A percentile compares a stretch with the other conserved stretches of the same genome.
These are phyloP conservation scores for Trypanosoma scelopori DNA, from an alignment of 208 protist species.

Conservation along the genomic window DNA sequence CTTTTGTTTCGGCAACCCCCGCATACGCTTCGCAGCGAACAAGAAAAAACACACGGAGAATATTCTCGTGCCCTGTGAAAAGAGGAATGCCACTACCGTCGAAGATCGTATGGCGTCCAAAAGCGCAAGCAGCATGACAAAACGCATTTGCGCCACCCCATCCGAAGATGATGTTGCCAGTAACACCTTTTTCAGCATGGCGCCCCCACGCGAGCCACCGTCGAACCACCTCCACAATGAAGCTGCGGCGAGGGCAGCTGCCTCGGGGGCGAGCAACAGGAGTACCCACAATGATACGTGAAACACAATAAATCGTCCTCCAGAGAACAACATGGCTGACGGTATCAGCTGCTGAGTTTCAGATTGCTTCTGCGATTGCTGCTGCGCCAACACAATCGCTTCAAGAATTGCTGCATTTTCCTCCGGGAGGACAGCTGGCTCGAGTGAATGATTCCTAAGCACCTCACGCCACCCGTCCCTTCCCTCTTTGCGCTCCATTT, in stretches of 20 bases:
- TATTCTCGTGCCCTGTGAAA: conserved; percentile 2
- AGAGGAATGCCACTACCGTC: conserved; percentile 3
- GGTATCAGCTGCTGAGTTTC: not conserved
- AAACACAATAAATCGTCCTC: conserved; percentile 11
- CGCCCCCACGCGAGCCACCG: not conserved
- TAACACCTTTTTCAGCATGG: conserved; percentile 1
- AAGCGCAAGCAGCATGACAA: conserved; percentile 16
- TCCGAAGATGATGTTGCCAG: conserved; percentile 5
- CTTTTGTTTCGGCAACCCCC: conserved; percentile 1
- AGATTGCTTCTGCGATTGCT: not conserved
- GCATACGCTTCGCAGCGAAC: not conserved
- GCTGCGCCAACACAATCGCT: not conserved
- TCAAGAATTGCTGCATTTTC: conserved; percentile 24
- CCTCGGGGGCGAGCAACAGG: conserved; percentile 9
- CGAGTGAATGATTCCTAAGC: not conserved
- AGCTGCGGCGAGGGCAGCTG: not conserved
- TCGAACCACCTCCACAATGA: conserved; percentile 9
- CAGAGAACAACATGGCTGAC: not conserved
- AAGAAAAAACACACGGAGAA: conserved; percentile 7
- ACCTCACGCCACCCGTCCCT: not conserved
- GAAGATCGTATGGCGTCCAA: conserved; percentile 15
- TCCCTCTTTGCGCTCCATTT: not conserved
- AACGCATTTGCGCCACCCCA: not conserved
- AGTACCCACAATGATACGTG: conserved; percentile 10
- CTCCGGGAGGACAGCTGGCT: conserved; percentile 16